These are phyloP conservation scores for Pestalotiopsis sp. DNA, from an alignment of 2,329 filamentous ascomycete species.

Conservation along the genomic window DNA sequence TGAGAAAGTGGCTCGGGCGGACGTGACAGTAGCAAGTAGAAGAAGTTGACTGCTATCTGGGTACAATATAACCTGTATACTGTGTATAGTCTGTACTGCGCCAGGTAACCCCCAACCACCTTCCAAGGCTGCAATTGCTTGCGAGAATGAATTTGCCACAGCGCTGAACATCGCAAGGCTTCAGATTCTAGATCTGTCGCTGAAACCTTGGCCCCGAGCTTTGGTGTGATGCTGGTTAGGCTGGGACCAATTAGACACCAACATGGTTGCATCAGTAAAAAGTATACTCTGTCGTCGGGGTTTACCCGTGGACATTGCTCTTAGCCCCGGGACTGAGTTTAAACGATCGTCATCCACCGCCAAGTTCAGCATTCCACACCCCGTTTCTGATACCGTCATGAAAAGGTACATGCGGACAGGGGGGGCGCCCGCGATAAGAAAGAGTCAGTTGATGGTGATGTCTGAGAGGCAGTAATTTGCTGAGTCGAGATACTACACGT, in stretches of 20 bases:
- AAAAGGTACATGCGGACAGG: not conserved
- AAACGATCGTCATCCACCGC: not conserved
- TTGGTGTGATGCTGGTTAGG: not conserved
- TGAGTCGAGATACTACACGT: not conserved
- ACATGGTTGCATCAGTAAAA: not conserved
- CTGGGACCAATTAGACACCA: not conserved
- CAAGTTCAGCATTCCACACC: not conserved
- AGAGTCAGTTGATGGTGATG: not conserved
- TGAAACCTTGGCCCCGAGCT: not conserved
- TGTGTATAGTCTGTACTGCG: too few relatives aligned
- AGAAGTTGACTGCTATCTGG: too few relatives aligned
- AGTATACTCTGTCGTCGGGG: not conserved
- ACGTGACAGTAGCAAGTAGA: too few relatives aligned
- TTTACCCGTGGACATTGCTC: not conserved
- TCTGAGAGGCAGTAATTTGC: not conserved
- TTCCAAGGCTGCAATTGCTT: not conserved
- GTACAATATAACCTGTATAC: too few relatives aligned
- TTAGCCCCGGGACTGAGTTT: constrained; percentile 7
- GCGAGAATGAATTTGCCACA: not conserved
- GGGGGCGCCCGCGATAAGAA: not conserved
- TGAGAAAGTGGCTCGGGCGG: too few relatives aligned
- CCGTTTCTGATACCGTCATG: not conserved
- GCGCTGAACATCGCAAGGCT: not conserved
- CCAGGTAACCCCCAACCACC: too few relatives aligned
- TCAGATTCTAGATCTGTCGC: not conserved